Conservation (phyloP, 805 yeast species). For the Wickerhamiella sergipiensis region DNA sequence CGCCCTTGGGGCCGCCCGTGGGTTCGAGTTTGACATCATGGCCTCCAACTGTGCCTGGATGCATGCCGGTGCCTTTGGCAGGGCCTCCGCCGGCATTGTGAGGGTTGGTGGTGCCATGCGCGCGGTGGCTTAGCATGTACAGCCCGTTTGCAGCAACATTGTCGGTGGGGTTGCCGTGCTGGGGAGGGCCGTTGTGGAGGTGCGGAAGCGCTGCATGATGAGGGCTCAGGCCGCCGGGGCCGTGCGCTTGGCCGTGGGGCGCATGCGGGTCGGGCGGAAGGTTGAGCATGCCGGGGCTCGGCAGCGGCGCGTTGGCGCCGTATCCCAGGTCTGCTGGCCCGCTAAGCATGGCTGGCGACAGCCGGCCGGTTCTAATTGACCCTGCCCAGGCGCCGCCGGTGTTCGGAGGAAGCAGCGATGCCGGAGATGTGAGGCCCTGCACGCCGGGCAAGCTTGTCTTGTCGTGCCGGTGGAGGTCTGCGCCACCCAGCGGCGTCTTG, state of each 20-base stretch:
- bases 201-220: neutral
- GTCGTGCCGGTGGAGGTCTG: neutral
- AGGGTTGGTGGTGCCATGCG: neutral
- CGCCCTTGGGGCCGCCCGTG: neutral
- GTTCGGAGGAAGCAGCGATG: slow-evolving; percentile 13
- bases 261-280: neutral
- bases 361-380: slow-evolving; percentile 23
- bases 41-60: neutral
- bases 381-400: slow-evolving; percentile 13
- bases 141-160: slow-evolving; percentile 23
- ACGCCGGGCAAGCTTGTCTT: slow-evolving; percentile 15
- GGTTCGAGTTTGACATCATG: neutral
- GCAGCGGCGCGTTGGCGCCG: slow-evolving; percentile 1
- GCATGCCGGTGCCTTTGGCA: neutral
- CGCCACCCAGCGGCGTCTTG: neutral
- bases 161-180: slow-evolving; percentile 17
- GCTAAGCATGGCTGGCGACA: slow-evolving; percentile 27
- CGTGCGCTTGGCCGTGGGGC: slow-evolving; percentile 12
- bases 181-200: neutral
- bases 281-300: slow-evolving; percentile 1
- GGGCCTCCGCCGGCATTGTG: neutral
- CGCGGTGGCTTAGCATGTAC: slow-evolving; percentile 18
- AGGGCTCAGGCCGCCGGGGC: neutral
- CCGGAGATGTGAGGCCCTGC: slow-evolving; percentile 19
- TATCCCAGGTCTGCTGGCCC: slow-evolving; percentile 13